Evolutionary conservation across 106 monocot genomes (phyloP), one percentile per base, ranked within the genome.

Genomic region (Dendrobium officinale): DNA sequence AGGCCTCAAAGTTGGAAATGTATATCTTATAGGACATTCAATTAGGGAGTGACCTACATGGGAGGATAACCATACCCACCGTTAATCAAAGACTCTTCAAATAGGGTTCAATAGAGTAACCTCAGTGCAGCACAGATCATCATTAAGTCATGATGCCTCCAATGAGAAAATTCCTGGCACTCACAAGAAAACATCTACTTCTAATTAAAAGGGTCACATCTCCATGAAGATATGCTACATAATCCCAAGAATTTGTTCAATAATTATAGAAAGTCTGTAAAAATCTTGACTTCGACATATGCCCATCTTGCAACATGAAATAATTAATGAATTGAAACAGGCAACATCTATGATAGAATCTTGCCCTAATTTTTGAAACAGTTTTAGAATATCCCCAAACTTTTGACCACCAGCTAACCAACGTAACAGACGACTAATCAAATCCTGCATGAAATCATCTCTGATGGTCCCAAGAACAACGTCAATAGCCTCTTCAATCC

Each of bases 251-350:
- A 87, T 80, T 42, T 48, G 61, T 6, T 85, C 87, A 78, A 90
- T 75, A 67, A 89, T 81, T 75, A 74, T 67, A 78, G 58, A 81
- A 20, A 90, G 58, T 81, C 3, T 67, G 73, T 81, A 81, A 10
- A 87, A 72, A 27, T 83, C 73, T 73, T 18, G 72, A 61, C 55
- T 79, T 73, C 20, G 78, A 67, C 90, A 90, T 66, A 84, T 77
- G 1, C 90, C 87, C 33, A 77, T 17, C 73, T 49, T 55, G 79
- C 90, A 90, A 67, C 81, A 85, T 24, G 51, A 78, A 66, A 70
- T 72, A 42, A 90, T 79, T 75, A 90, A 54, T 20, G 76, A 77
- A 79, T 81, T 55, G n/a, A 83, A 61, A 26, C 79, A 56, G 42
- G 37, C 6, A 51, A n/a, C 27, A 73, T 87, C 75, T 42, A 81